These are phyloP conservation scores for Pyrenopolyporus hunteri DNA, from an alignment of 495 filamentous ascomycete species.

Conservation along the genomic window DNA sequence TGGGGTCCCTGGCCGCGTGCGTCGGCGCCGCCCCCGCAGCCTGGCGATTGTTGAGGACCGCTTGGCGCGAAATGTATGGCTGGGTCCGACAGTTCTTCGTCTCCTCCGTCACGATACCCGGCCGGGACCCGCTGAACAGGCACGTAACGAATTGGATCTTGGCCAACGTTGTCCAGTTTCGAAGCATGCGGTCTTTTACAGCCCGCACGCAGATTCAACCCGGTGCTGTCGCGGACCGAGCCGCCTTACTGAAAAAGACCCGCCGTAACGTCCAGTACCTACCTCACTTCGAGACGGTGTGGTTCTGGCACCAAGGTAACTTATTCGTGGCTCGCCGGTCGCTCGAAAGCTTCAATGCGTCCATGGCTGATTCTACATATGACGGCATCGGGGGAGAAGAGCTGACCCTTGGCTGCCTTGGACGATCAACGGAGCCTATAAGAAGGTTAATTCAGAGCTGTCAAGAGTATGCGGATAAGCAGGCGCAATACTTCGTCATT, in stretches of 20 bases:
- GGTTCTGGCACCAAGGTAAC: conserved; percentile 50
- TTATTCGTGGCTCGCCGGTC: conserved; percentile 52
- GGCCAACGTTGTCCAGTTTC: conserved; percentile 46
- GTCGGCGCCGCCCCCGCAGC: conserved; percentile 38
- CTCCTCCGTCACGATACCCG: conserved; percentile 49
- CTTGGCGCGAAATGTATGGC: conserved; percentile 45
- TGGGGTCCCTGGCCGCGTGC: conserved; percentile 43
- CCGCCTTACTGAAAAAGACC: conserved; percentile 51
- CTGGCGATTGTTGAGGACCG: conserved; percentile 38
- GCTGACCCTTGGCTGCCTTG: conserved; percentile 53
- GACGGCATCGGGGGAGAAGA: conserved; percentile 49
- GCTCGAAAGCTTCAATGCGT: conserved; percentile 49
- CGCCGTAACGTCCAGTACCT: conserved; percentile 52
- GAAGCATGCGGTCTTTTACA: conserved; percentile 48
- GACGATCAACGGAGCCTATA: conserved; percentile 54
- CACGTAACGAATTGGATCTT: conserved; percentile 53
- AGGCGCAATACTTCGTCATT: conserved; percentile 52
- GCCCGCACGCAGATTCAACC: conserved; percentile 47
- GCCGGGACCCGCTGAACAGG: conserved; percentile 50
- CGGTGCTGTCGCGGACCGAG: conserved; percentile 42
- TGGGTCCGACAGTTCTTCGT: conserved; percentile 51
- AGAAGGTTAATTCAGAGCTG: conserved; percentile 49
- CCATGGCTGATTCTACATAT: conserved; percentile 44
- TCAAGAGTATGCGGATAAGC: conserved; percentile 54
- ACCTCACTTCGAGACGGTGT: conserved; percentile 52